phyloP scores from a whole-genome alignment of 331 rosid species.

The Erythrophleum ivorense region DNA sequence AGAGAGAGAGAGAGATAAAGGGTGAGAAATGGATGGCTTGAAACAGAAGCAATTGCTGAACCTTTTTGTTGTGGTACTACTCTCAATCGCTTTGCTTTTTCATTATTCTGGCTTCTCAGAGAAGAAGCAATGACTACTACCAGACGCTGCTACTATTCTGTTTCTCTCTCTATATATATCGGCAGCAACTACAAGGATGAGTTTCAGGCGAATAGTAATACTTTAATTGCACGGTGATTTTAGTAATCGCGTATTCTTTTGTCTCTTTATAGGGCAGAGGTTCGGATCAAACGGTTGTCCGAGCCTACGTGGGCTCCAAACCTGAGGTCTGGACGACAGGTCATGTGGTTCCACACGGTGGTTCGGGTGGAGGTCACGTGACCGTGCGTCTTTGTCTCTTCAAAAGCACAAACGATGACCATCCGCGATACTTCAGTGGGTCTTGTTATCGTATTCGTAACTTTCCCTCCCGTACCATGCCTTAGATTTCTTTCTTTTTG shows the following conservation, averaged over 20 bases:
- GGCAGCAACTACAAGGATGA: slow-evolving; percentile 6
- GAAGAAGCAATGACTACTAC: slow-evolving; percentile 50
- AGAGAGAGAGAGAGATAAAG: slow-evolving; percentile 23
- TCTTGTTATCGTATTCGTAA: neutral
- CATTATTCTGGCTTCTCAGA: slow-evolving; percentile 58
- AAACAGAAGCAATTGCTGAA: slow-evolving; percentile 60
- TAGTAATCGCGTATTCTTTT: slow-evolving; percentile 1
- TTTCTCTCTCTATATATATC: neutral
- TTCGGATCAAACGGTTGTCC: slow-evolving; percentile 91
- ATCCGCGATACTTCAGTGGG: slow-evolving; percentile 29
- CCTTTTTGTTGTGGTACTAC: slow-evolving; percentile 21
- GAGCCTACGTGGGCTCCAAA: slow-evolving; percentile 63
- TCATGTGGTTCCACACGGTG: slow-evolving; percentile 34
- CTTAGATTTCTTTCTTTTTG: neutral
- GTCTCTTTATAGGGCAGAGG: slow-evolving; percentile 55
- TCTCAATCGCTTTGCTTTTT: slow-evolving; percentile 37
- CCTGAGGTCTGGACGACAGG: slow-evolving; percentile 53
- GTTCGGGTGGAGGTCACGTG: slow-evolving; percentile 56
- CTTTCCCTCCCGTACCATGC: neutral
- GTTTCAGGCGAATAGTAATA: neutral
- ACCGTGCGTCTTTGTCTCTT: slow-evolving; percentile 18
- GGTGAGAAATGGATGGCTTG: slow-evolving; percentile 48
- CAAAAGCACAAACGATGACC: slow-evolving; percentile 12
- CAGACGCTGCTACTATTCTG: slow-evolving; percentile 1
- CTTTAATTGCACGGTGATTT: slow-evolving; percentile 14